A percentile compares a stretch with the other conserved stretches of the same genome.
Evolutionary conservation across 2,329 filamentous ascomycete species (phyloP).

Genomic region (Eutypella sp.): DNA sequence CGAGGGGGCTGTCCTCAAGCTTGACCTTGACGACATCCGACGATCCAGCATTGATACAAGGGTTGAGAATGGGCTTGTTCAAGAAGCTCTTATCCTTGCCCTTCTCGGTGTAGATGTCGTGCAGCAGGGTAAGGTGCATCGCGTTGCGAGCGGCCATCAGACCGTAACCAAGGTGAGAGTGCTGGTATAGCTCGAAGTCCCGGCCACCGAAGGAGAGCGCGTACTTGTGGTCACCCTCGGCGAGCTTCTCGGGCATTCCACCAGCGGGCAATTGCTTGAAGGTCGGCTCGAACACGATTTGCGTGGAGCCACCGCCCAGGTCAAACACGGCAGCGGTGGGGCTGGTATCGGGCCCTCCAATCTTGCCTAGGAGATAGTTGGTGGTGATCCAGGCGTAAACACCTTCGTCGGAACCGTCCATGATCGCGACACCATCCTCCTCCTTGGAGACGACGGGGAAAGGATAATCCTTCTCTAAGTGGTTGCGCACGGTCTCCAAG

Average conservation of each 20-base stretch:
- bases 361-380: slow-evolving; percentile 97
- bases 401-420: slow-evolving; percentile 95
- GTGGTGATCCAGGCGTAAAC: slow-evolving; percentile 99
- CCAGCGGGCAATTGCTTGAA: slow-evolving; percentile 69
- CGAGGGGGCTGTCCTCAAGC: slow-evolving; percentile 63
- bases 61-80: slow-evolving; percentile 31
- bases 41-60: slow-evolving; percentile 76
- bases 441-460: slow-evolving; percentile 89
- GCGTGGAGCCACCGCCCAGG: slow-evolving; percentile 91
- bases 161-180: slow-evolving; percentile 95
- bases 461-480: slow-evolving; percentile 84
- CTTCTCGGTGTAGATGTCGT: slow-evolving; percentile 61
- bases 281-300: slow-evolving; percentile 97
- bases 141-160: slow-evolving; percentile 91
- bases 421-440: slow-evolving; percentile 86
- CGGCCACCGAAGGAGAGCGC: slow-evolving; percentile 83
- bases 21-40: slow-evolving; percentile 67
- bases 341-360: slow-evolving; percentile 83
- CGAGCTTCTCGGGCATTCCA: slow-evolving; percentile 80
- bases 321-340: slow-evolving; percentile 94
- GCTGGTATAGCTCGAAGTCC: slow-evolving; percentile 90
- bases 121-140: slow-evolving; percentile 71
- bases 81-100: slow-evolving; percentile 46
- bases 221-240: slow-evolving; percentile 94
- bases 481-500: slow-evolving; percentile 73